Evolutionary conservation across 176 grass and related monocot species (phyloP).

Genomic region (Lolium multiflorum): DNA sequence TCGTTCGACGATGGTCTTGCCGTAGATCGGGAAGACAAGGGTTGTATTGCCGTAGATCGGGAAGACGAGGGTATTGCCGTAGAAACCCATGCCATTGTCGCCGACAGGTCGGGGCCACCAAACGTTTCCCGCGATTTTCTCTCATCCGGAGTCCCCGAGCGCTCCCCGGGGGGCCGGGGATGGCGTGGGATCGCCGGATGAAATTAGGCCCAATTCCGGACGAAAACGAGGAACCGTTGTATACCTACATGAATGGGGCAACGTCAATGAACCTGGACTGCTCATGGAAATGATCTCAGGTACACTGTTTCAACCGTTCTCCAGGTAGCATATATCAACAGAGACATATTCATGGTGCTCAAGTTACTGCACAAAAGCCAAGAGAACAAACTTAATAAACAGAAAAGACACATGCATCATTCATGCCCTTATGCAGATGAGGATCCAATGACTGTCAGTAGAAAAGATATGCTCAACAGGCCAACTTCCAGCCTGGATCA

Average conservation of each 20-base stretch:
- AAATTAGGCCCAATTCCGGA: too few relatives aligned
- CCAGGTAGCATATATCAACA: conserved; percentile 11
- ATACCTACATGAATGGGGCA: conserved; percentile 20
- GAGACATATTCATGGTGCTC: conserved; percentile 32
- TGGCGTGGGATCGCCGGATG: too few relatives aligned
- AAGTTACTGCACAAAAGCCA: conserved; percentile 34
- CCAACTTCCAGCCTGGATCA: conserved; percentile 56
- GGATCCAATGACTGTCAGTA: conserved; percentile 58
- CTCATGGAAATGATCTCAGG: conserved; percentile 35
- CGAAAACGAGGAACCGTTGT: too few relatives aligned
- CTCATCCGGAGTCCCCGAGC: too few relatives aligned
- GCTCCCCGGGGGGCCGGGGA: too few relatives aligned
- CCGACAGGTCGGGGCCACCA: too few relatives aligned
- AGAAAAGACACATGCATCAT: conserved; percentile 37
- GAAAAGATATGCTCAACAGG: conserved; percentile 43
- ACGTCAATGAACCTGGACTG: conserved; percentile 46
- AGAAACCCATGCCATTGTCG: too few relatives aligned
- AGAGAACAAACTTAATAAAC: conserved; percentile 26
- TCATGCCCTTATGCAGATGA: conserved; percentile 29
- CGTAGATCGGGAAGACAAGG: too few relatives aligned
- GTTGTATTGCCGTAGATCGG: too few relatives aligned
- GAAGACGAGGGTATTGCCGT: too few relatives aligned
- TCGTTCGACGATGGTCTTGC: too few relatives aligned
- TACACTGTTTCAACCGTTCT: conserved; percentile 16
- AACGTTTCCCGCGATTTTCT: too few relatives aligned